Conservation (phyloP, 768 basidiomycete species). For the Rubroboletus pulcherrimus region DNA sequence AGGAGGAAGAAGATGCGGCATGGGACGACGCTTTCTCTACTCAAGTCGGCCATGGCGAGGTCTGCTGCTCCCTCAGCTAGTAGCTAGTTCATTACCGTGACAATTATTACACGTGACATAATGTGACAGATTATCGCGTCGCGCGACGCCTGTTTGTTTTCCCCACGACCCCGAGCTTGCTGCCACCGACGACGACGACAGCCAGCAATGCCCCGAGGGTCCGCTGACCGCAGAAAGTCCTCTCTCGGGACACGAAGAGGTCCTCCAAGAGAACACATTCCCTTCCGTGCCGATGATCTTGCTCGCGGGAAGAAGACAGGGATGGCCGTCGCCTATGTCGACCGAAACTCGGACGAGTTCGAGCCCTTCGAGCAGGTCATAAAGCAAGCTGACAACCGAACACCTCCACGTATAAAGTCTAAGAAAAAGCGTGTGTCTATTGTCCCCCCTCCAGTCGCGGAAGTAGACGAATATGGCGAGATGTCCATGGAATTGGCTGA, state of each 20-base stretch:
- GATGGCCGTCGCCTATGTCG: conserved; percentile 61
- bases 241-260: conserved; percentile 50
- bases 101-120: conserved; percentile 24
- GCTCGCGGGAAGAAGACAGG: conserved; percentile 81
- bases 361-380: conserved; percentile 77
- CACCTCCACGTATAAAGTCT: conserved; percentile 53
- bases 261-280: conserved; percentile 64
- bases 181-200: conserved; percentile 10
- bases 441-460: conserved; percentile 32
- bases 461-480: conserved; percentile 57
- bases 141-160: conserved; percentile 21
- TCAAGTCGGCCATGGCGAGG: conserved; percentile 19
- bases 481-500: conserved; percentile 77
- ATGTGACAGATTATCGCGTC: conserved; percentile 24
- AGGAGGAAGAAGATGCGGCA: conserved; percentile 1
- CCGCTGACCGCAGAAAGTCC: conserved; percentile 30
- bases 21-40: conserved; percentile 11
- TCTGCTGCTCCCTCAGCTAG: background rate
- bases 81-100: conserved; percentile 6
- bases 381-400: conserved; percentile 62
- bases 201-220: conserved; percentile 26
- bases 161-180: conserved; percentile 18
- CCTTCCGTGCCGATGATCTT: conserved; percentile 74
- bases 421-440: conserved; percentile 47
- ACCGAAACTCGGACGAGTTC: conserved; percentile 76